These are phyloP conservation scores for Rosa chinensis DNA, from an alignment of 306 rosid genomes.

Conservation along the genomic window DNA sequence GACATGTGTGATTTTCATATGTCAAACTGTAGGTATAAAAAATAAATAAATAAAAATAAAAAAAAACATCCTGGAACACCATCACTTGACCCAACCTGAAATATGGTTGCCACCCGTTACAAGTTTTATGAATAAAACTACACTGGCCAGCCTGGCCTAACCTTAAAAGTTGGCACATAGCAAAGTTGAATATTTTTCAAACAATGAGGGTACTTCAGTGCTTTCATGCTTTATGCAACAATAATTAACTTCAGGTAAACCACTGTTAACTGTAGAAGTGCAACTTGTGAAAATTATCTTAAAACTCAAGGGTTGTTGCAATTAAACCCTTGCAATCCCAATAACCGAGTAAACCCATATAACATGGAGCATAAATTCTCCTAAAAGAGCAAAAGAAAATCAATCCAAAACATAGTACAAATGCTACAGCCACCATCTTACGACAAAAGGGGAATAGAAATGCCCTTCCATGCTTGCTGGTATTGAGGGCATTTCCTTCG, in stretches of 20 bases:
- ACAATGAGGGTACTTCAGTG: background rate
- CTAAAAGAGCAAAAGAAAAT: background rate
- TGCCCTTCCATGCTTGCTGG: background rate
- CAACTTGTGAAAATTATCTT: background rate
- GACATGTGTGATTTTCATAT: background rate
- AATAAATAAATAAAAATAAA: background rate
- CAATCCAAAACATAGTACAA: background rate
- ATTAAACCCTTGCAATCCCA: background rate
- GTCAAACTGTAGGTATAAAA: background rate
- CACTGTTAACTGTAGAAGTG: background rate
- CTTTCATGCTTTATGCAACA: background rate
- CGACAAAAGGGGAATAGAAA: background rate
- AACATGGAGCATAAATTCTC: background rate
- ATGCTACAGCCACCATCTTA: background rate
- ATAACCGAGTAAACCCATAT: background rate
- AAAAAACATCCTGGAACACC: slow-evolving; percentile 4
- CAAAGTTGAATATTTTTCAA: background rate
- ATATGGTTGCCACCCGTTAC: slow-evolving; percentile 74
- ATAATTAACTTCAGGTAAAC: background rate
- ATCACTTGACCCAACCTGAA: slow-evolving; percentile 58
- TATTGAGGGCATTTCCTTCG: background rate
- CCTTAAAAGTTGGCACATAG: slow-evolving; percentile 63
- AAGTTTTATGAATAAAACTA: slow-evolving; percentile 62
- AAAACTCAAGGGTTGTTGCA: background rate
- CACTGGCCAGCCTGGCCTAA: slow-evolving; percentile 71